These are phyloP conservation scores for Mrakiaceae sp. DNA, from an alignment of 1,284 basidiomycete species.

Conservation along the genomic window DNA sequence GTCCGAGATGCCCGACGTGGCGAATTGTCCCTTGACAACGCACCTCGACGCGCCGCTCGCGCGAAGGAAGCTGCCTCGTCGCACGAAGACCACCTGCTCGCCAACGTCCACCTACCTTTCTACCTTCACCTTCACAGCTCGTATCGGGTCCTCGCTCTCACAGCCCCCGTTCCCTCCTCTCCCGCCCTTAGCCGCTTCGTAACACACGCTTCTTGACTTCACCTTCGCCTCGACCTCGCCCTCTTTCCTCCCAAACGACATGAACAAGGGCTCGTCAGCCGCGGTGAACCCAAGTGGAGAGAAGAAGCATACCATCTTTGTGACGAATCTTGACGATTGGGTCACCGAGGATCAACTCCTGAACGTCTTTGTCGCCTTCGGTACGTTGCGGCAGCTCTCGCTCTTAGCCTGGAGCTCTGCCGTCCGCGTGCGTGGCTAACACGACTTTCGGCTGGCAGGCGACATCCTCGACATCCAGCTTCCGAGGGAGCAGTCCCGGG, in stretches of 20 bases:
- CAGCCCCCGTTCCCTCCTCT: no score
- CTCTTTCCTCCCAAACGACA: background rate
- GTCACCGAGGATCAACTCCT: conserved; percentile 10
- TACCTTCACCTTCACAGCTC: no score
- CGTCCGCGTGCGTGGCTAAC: no score
- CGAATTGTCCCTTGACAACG: no score
- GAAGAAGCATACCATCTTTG: conserved; percentile 16
- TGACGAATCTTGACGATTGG: conserved; percentile 7
- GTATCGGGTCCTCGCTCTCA: no score
- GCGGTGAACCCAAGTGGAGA: background rate
- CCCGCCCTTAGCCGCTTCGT: no score
- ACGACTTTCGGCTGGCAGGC: background rate
- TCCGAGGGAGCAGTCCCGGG: conserved; percentile 3
- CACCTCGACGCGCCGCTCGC: no score
- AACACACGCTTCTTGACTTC: no score
- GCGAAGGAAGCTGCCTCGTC: no score
- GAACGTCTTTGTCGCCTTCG: conserved; percentile 14
- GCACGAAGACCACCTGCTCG: no score
- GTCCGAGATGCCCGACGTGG: no score
- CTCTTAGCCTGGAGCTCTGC: background rate
- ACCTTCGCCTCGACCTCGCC: background rate
- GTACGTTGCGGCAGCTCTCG: background rate
- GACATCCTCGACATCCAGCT: conserved; percentile 16
- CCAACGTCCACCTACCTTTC: no score
- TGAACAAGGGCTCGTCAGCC: background rate